These are phyloP conservation scores for Bremia lactucae DNA, from an alignment of 352 stramenopile species.

Conservation along the genomic window DNA sequence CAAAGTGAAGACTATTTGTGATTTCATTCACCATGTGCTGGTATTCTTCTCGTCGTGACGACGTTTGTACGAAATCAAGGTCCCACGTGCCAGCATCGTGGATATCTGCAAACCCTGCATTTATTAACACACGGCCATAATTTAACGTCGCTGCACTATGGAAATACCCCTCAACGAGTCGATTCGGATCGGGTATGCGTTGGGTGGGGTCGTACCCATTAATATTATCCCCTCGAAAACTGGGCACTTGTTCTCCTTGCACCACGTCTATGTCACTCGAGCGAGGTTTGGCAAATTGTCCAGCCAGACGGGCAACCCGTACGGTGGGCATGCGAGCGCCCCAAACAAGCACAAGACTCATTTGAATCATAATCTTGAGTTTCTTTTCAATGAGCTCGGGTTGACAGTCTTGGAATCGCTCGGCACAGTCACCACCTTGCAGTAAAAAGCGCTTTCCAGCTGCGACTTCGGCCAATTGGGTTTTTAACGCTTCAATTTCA, in stretches of 20 bases:
- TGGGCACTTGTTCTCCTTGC: constrained; percentile 90
- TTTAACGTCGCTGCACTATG: constrained; percentile 96
- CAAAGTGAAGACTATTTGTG: constrained; percentile 94
- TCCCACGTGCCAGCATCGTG: constrained; percentile 95
- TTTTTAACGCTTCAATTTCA: constrained; percentile 88
- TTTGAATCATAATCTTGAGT: constrained; percentile 93
- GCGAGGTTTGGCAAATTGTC: constrained; percentile 97
- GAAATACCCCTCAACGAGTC: constrained; percentile 95
- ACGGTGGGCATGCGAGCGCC: constrained; percentile 94
- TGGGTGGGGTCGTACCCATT: constrained; percentile 91
- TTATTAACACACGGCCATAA: constrained; percentile 92
- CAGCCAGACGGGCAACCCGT: constrained; percentile 94
- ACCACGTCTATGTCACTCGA: constrained; percentile 90
- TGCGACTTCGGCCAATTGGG: constrained; percentile 89
- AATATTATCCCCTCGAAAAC: constrained; percentile 97
- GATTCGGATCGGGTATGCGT: constrained; percentile 87
- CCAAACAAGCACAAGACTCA: constrained; percentile 96
- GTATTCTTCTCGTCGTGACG: constrained; percentile 89
- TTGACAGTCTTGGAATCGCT: constrained; percentile 91
- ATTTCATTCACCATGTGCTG: constrained; percentile 95
- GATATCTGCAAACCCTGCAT: constrained; percentile 95
- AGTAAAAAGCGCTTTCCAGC: constrained; percentile 95
- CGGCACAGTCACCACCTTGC: constrained; percentile 97
- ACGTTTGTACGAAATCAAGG: constrained; percentile 95
- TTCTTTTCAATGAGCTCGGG: constrained; percentile 84